phyloP scores from a whole-genome alignment of 225 moss, liverwort and hornwort species.

The Thuidium tamariscinum region DNA sequence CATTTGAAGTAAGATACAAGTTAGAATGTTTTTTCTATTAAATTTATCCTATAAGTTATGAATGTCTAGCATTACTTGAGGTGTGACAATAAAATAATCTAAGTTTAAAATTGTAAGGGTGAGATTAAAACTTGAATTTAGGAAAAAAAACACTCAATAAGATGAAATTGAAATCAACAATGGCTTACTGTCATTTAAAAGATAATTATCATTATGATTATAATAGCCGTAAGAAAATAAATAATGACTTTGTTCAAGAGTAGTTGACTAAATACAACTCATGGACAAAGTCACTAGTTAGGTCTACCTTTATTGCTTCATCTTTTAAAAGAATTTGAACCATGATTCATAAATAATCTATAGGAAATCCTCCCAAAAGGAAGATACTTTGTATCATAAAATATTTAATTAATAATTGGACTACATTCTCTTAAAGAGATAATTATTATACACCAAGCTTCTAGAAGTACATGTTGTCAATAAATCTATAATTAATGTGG shows the following conservation, averaged over 20 bases:
- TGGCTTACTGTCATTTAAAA: not conserved
- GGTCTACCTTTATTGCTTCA: not conserved
- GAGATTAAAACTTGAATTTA: not conserved
- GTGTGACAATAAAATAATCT: accelerated
- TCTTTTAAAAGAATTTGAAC: too few relatives aligned
- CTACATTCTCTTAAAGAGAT: not conserved
- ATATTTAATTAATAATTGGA: not conserved
- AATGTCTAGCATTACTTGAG: not conserved
- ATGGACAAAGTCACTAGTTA: not conserved
- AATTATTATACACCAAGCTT: not conserved
- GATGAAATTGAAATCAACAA: not conserved
- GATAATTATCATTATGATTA: not conserved
- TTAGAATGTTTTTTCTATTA: not conserved
- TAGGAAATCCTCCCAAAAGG: accelerated
- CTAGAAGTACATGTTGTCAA: not conserved
- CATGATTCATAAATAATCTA: not conserved
- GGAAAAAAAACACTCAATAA: not conserved
- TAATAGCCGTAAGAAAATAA: not conserved
- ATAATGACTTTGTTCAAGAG: not conserved
- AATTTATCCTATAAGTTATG: too few relatives aligned
- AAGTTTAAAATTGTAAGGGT: not conserved
- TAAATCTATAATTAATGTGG: not conserved
- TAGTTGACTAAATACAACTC: not conserved
- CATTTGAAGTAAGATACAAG: too few relatives aligned
- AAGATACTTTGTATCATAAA: not conserved